Percentiles rank a stretch among this genome's conserved stretches.
Conservation (phyloP, 2,329 filamentous ascomycete species). For the Colletotrichum simmondsii region DNA sequence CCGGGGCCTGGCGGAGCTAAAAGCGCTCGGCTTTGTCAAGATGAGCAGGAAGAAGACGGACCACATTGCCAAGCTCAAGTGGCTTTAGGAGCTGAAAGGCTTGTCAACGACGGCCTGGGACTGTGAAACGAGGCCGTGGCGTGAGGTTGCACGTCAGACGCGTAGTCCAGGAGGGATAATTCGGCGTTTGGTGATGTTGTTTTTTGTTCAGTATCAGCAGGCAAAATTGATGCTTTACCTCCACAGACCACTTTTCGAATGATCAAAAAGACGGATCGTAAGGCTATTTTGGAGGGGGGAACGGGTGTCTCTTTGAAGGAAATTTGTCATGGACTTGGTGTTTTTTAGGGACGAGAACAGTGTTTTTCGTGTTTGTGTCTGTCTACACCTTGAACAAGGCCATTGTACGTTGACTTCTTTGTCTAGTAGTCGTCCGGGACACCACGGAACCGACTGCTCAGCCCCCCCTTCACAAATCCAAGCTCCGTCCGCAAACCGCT, state of each 20-base stretch:
- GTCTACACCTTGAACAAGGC: constrained; percentile 16
- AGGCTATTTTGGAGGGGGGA: background rate
- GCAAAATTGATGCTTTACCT: background rate
- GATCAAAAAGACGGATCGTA: background rate
- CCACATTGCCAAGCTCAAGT: constrained; percentile 91
- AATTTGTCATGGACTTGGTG: constrained; percentile 9
- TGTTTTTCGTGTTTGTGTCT: background rate
- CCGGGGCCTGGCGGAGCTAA: constrained; percentile 84
- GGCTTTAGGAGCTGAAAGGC: constrained; percentile 60
- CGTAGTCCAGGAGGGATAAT: too few relatives aligned
- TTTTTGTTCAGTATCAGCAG: background rate
- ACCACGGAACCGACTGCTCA: constrained; percentile 17
- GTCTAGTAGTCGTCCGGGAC: constrained; percentile 26
- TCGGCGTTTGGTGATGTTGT: background rate
- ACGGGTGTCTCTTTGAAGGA: background rate
- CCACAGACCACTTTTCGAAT: background rate
- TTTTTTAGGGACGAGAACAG: background rate
- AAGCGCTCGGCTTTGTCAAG: constrained; percentile 88
- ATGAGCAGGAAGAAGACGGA: constrained; percentile 91
- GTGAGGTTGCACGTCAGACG: constrained; percentile 5
- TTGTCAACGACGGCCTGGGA: constrained; percentile 5
- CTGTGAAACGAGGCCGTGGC: constrained; percentile 19
- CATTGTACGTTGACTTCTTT: constrained; percentile 22
- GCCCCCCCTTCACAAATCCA: background rate
- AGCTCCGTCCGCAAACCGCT: constrained; percentile 9